Evolutionary conservation across 805 yeast genomes (phyloP).

Genomic region (Wilhelminamyces savonicus): DNA sequence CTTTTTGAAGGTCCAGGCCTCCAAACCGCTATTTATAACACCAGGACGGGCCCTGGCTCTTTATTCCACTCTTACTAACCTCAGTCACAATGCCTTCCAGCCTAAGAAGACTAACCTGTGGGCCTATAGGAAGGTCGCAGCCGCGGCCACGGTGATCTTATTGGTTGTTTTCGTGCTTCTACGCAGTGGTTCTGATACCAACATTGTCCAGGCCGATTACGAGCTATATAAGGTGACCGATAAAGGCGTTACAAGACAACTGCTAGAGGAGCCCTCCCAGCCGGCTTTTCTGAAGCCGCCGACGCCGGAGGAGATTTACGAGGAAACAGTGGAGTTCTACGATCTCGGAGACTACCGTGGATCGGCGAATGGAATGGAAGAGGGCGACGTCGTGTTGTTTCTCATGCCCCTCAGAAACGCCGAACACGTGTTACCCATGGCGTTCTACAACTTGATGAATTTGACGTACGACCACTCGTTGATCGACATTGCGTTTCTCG

Average conservation of each 20-base stretch:
- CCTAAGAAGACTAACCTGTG: no score
- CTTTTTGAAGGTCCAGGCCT: no score
- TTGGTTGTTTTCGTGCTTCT: no score
- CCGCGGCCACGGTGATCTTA: no score
- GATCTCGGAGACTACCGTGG: slow-evolving; percentile 59
- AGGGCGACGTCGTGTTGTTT: slow-evolving; percentile 60
- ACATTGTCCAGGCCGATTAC: slow-evolving; percentile 7
- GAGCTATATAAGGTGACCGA: slow-evolving; percentile 25
- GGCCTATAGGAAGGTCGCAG: no score
- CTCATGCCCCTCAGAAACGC: slow-evolving; percentile 79
- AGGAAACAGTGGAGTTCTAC: slow-evolving; percentile 49
- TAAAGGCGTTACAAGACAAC: slow-evolving; percentile 18
- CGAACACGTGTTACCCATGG: slow-evolving; percentile 67
- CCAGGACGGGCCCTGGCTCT: no score
- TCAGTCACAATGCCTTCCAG: no score
- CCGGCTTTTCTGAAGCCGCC: slow-evolving; percentile 1
- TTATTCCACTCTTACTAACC: no score
- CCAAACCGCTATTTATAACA: no score
- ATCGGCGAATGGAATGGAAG: slow-evolving; percentile 37
- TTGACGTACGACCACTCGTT: slow-evolving; percentile 76
- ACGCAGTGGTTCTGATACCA: no score
- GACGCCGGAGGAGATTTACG: slow-evolving; percentile 29
- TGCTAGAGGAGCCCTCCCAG: not conserved
- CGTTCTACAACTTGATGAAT: slow-evolving; percentile 82
- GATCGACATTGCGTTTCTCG: slow-evolving; percentile 75